phyloP scores from a whole-genome alignment of 345 rosid genomes.

The Rhodamnia argentea region DNA sequence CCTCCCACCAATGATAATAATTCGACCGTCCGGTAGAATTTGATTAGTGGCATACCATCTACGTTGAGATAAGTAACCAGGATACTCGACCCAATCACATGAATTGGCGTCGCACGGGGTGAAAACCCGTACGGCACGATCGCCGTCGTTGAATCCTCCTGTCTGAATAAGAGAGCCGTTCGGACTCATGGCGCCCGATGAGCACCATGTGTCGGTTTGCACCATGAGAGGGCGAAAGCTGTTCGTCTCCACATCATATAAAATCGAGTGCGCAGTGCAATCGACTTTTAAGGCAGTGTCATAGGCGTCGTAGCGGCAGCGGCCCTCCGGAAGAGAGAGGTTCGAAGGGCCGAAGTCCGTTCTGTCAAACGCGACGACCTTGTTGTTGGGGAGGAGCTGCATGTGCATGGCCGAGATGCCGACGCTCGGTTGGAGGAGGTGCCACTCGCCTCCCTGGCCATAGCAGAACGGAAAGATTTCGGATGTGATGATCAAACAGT shows the following conservation, averaged over 20 bases:
- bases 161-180: constrained; percentile 68
- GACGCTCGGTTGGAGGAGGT: constrained; percentile 41
- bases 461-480: not conserved
- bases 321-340: constrained; percentile 41
- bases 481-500: not conserved
- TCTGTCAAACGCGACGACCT: constrained; percentile 69
- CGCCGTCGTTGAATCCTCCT: constrained; percentile 76
- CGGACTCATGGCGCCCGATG: constrained; percentile 60
- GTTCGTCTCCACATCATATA: constrained; percentile 48
- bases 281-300: constrained; percentile 33
- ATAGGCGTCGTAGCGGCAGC: constrained; percentile 30
- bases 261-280: constrained; percentile 83
- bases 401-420: constrained; percentile 95
- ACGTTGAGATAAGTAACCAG: constrained; percentile 27
- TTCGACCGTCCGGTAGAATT: constrained; percentile 58
- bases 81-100: constrained; percentile 72
- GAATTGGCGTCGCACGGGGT: constrained; percentile 25
- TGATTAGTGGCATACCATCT: constrained; percentile 86
- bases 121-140: constrained; percentile 39
- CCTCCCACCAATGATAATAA: constrained; percentile 69
- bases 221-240: constrained; percentile 50
- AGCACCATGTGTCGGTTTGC: constrained; percentile 79
- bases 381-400: constrained; percentile 68
- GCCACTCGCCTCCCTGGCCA: constrained; percentile 33
- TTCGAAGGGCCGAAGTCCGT: constrained; percentile 75